These are phyloP conservation scores for Tympanopsis confertula DNA, from an alignment of 2,329 filamentous ascomycete species.

Conservation along the genomic window DNA sequence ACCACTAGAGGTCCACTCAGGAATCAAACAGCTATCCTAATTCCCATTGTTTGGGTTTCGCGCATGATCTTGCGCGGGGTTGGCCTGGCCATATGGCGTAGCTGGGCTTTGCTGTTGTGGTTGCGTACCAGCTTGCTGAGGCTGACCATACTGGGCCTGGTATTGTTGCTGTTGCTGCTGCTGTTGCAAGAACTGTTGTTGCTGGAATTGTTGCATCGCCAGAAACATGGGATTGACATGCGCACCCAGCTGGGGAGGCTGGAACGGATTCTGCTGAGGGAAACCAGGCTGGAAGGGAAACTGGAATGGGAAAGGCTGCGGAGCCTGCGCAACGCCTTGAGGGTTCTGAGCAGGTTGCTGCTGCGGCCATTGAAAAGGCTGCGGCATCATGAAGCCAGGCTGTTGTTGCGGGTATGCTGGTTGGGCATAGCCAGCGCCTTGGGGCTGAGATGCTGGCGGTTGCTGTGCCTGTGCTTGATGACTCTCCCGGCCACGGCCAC, in stretches of 20 bases:
- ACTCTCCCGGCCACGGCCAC: constrained; percentile 13
- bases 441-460: not conserved
- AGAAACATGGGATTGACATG: not conserved
- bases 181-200: not conserved
- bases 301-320: not conserved
- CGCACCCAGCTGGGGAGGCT: not conserved
- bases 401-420: not conserved
- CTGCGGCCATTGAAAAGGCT: not conserved
- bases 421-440: not conserved
- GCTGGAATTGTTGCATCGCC: not conserved
- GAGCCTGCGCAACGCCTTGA: not conserved
- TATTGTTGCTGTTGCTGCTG: constrained; percentile 1
- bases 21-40: no score
- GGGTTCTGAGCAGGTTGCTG: not conserved
- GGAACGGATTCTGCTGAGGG: not conserved
- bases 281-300: not conserved
- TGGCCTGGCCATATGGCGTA: not conserved
- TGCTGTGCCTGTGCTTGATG: constrained; percentile 3
- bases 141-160: not conserved
- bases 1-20: no score
- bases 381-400: not conserved
- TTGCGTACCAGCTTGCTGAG: constrained; percentile 7
- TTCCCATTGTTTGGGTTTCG: no score
- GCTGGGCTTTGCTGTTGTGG: constrained; percentile 2
- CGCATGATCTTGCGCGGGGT: no score